Percentiles rank a stretch among this genome's conserved stretches.
phyloP scores from a whole-genome alignment of 2,329 filamentous ascomycete species.

The Aspergillus sp. region DNA sequence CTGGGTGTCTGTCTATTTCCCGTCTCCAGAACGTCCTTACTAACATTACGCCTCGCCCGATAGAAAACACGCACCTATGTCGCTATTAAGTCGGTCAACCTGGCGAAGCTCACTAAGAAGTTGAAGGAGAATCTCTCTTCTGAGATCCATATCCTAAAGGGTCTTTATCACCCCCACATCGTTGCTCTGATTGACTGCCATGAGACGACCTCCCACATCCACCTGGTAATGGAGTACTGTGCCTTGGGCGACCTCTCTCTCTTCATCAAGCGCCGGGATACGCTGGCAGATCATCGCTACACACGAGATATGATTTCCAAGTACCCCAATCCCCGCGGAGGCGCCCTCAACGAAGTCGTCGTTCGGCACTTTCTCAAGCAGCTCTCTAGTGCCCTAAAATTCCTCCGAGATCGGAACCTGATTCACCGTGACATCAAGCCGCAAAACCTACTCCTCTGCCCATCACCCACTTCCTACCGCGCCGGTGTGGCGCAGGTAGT shows the following conservation, averaged over 20 bases:
- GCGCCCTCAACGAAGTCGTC: slow-evolving; percentile 94
- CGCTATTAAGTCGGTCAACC: slow-evolving; percentile 94
- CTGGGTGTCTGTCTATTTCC: neutral
- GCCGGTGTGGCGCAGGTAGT: slow-evolving; percentile 60
- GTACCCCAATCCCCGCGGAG: slow-evolving; percentile 79
- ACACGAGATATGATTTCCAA: slow-evolving; percentile 89
- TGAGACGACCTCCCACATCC: slow-evolving; percentile 83
- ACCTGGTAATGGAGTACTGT: slow-evolving; percentile 98
- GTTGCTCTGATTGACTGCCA: slow-evolving; percentile 93
- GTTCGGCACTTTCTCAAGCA: slow-evolving; percentile 96
- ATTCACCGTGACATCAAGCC: slow-evolving; percentile 98
- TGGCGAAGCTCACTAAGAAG: slow-evolving; percentile 88
- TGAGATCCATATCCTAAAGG: slow-evolving; percentile 94
- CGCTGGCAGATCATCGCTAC: slow-evolving; percentile 73
- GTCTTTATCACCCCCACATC: slow-evolving; percentile 91
- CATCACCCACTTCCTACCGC: slow-evolving; percentile 70
- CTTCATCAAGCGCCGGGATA: slow-evolving; percentile 93
- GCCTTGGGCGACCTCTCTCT: slow-evolving; percentile 90
- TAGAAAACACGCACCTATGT: slow-evolving; percentile 79
- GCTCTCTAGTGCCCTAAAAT: slow-evolving; percentile 85
- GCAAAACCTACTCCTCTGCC: slow-evolving; percentile 89
- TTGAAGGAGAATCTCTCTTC: slow-evolving; percentile 92
- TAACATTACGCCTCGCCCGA: neutral
- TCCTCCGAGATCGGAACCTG: slow-evolving; percentile 78
- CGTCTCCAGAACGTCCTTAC: neutral